phyloP scores from a whole-genome alignment of 768 basidiomycete genomes.

The Tremella fuciformis region DNA sequence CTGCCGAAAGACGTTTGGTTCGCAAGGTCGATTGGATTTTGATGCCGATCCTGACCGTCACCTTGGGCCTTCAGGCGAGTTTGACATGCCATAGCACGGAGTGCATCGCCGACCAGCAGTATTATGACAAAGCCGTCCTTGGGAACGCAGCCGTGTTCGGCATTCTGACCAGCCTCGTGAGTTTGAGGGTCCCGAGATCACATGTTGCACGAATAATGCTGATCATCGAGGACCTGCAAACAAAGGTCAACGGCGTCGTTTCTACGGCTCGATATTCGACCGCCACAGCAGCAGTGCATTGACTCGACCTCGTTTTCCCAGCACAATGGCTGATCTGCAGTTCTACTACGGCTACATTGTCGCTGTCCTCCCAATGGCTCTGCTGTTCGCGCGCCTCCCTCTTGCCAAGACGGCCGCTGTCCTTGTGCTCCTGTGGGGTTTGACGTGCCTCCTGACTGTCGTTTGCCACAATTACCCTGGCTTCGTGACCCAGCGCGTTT shows the following conservation, averaged over 20 bases:
- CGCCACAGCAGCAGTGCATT: conserved; percentile 44
- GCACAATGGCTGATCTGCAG: conserved; percentile 5
- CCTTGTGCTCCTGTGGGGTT: conserved; percentile 40
- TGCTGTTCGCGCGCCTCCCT: conserved; percentile 36
- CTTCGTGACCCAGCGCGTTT: conserved; percentile 48
- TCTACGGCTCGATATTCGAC: conserved; percentile 46
- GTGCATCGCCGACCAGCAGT: conserved; percentile 15
- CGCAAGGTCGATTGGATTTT: conserved; percentile 40
- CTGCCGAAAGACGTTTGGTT: conserved; percentile 26
- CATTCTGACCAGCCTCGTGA: conserved; percentile 44
- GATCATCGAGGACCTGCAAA: conserved; percentile 20
- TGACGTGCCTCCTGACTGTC: conserved; percentile 38
- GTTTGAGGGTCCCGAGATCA: background rate
- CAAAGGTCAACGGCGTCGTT: conserved; percentile 36
- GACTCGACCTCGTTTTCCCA: background rate
- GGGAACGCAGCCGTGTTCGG: conserved; percentile 49
- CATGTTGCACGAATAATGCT: background rate
- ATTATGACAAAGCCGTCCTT: conserved; percentile 50
- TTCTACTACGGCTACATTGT: conserved; percentile 52
- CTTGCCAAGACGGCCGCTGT: conserved; percentile 23
- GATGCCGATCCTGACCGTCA: conserved; percentile 50
- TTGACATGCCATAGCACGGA: background rate
- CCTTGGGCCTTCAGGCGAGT: conserved; percentile 43
- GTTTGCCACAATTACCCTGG: conserved; percentile 31
- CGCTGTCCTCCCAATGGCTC: conserved; percentile 45